A percentile compares a stretch with the other conserved stretches of the same genome.
These are phyloP conservation scores for Coelastrella sp. DNA, from an alignment of 139 green algal genomes.

Conservation along the genomic window DNA sequence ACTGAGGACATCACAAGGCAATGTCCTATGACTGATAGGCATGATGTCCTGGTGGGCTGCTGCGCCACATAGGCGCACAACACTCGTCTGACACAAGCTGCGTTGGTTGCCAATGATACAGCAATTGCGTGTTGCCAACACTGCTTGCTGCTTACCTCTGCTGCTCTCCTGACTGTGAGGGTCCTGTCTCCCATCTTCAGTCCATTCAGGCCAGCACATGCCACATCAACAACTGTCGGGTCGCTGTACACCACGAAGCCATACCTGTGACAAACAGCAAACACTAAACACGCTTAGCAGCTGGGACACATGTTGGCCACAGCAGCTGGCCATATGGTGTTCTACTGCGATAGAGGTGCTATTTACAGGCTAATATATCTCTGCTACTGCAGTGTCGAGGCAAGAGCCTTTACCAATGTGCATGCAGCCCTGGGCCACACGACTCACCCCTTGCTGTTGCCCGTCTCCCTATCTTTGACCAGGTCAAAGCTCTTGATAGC, in stretches of 20 bases:
- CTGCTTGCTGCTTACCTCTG: slow-evolving; percentile 64
- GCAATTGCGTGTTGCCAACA: background rate
- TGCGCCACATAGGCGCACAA: too few relatives aligned
- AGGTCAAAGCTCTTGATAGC: slow-evolving; percentile 92
- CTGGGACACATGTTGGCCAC: background rate
- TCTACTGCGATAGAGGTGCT: too few relatives aligned
- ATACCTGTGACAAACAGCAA: slow-evolving; percentile 75
- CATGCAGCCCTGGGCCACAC: background rate
- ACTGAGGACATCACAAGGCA: too few relatives aligned
- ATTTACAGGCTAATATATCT: too few relatives aligned
- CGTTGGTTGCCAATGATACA: too few relatives aligned
- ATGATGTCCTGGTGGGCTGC: too few relatives aligned
- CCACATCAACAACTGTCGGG: slow-evolving; percentile 87
- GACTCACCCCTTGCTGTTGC: slow-evolving; percentile 91
- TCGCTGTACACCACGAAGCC: slow-evolving; percentile 96
- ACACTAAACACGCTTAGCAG: background rate
- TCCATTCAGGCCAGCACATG: slow-evolving; percentile 92
- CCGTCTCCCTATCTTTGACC: slow-evolving; percentile 94
- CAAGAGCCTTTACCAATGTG: too few relatives aligned
- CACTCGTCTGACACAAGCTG: too few relatives aligned
- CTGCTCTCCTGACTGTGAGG: slow-evolving; percentile 91
- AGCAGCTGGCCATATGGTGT: too few relatives aligned
- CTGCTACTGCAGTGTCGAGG: too few relatives aligned
- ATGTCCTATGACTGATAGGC: too few relatives aligned
- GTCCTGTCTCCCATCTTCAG: slow-evolving; percentile 97